Evolutionary conservation across 495 filamentous ascomycete species (phyloP).

Genomic region (Penicillium egyptiacum): DNA sequence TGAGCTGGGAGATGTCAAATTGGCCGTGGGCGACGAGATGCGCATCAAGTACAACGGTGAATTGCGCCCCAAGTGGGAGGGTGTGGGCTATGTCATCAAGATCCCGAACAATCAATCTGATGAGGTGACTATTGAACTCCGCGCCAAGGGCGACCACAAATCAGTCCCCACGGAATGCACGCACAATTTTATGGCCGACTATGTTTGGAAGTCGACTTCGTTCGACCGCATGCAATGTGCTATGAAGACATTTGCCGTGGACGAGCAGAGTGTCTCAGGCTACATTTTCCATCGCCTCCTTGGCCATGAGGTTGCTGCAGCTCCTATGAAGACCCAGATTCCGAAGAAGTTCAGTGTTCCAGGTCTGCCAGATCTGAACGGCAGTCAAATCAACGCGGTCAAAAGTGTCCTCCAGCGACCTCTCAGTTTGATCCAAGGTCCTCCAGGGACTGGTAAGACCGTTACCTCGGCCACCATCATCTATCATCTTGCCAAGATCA

Average conservation of each 20-base stretch:
- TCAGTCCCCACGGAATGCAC: conserved; percentile 96
- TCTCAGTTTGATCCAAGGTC: conserved; percentile 93
- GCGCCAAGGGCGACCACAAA: conserved; percentile 87
- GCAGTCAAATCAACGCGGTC: conserved; percentile 93
- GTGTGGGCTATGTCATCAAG: conserved; percentile 98
- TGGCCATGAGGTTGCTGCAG: conserved; percentile 92
- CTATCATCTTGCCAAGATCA: conserved; percentile 94
- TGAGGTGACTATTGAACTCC: conserved; percentile 93
- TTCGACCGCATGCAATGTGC: conserved; percentile 99
- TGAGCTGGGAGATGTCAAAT: conserved; percentile 95
- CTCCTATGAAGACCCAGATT: conserved; percentile 94
- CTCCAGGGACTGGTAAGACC: conserved; percentile 96
- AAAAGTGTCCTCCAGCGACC: conserved; percentile 93
- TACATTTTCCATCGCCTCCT: conserved; percentile 99
- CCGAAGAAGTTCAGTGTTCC: conserved; percentile 97
- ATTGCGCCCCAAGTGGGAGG: conserved; percentile 92
- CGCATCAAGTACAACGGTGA: conserved; percentile 94
- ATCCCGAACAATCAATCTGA: conserved; percentile 99
- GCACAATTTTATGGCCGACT: conserved; percentile 96
- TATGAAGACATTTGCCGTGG: conserved; percentile 98
- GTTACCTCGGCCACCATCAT: conserved; percentile 99
- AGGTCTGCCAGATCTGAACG: conserved; percentile 92
- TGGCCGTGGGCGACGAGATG: conserved; percentile 99
- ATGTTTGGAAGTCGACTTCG: conserved; percentile 99
- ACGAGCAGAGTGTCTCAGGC: conserved; percentile 97